Conservation (phyloP, 768 basidiomycete genomes). For the Coprinopsis strossmayeri region DNA sequence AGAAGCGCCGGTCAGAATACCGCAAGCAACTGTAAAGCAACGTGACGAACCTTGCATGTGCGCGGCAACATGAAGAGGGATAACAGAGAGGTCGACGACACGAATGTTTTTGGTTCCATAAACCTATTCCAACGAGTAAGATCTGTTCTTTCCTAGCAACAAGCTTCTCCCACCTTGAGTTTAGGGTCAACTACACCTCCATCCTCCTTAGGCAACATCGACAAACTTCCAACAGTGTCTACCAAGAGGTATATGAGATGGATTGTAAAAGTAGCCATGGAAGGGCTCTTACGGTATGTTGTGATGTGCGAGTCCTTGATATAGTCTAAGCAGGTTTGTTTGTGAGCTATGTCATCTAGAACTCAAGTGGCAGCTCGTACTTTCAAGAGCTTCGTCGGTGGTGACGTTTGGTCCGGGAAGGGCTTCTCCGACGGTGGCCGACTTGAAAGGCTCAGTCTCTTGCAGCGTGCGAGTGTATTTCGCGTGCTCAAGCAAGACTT, state of each 20-base stretch:
- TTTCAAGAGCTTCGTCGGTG: constrained; percentile 29
- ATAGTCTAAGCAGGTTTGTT: too few relatives aligned
- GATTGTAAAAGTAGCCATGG: too few relatives aligned
- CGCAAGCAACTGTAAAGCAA: background rate
- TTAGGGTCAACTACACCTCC: constrained; percentile 45
- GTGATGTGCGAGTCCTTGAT: constrained; percentile 18
- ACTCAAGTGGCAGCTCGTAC: constrained; percentile 12
- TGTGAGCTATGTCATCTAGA: too few relatives aligned
- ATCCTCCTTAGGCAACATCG: constrained; percentile 47
- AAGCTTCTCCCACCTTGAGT: constrained; percentile 37
- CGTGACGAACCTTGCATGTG: constrained; percentile 34
- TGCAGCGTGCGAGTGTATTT: constrained; percentile 23
- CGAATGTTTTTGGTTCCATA: constrained; percentile 55
- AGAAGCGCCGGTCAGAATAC: background rate
- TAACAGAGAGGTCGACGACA: constrained; percentile 46
- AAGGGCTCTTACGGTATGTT: constrained; percentile 23
- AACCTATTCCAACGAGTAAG: constrained; percentile 25
- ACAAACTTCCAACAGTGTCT: constrained; percentile 44
- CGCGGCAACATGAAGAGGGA: constrained; percentile 43
- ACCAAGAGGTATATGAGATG: background rate
- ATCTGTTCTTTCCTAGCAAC: too few relatives aligned
- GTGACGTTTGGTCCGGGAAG: constrained; percentile 25
- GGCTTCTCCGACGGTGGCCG: constrained; percentile 17
- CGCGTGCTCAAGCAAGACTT: constrained; percentile 25
- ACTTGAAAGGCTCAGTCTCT: constrained; percentile 22